Evolutionary conservation across 306 rosid species (phyloP).

Genomic region (Glycine soja): DNA sequence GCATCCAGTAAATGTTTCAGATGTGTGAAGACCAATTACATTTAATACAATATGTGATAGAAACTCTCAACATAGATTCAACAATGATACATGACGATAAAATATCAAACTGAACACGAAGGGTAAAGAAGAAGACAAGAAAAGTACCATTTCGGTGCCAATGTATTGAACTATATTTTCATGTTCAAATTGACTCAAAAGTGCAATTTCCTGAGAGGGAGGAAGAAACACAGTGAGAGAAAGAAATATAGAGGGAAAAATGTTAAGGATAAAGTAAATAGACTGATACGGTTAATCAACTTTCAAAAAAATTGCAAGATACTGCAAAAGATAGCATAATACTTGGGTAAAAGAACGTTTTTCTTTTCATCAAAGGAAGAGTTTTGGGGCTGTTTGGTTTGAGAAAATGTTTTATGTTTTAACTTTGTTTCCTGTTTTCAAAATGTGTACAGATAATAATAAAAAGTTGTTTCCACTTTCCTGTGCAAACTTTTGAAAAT

Average conservation of each 20-base stretch:
- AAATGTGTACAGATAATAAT: not conserved
- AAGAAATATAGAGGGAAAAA: conserved; percentile 21
- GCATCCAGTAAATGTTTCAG: conserved; percentile 16
- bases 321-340: conserved; percentile 1
- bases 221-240: conserved; percentile 29
- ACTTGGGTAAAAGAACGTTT: not conserved
- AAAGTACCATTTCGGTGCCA: conserved; percentile 76
- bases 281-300: not conserved
- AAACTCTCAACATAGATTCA: conserved; percentile 29
- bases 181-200: conserved; percentile 83
- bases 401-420: not conserved
- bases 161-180: conserved; percentile 82
- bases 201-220: conserved; percentile 75
- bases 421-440: not conserved
- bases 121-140: not conserved
- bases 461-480: not conserved
- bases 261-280: conserved; percentile 13
- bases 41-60: conserved; percentile 8
- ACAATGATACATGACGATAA: conserved; percentile 8
- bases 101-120: conserved; percentile 18
- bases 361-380: not conserved
- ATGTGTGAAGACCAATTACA: conserved; percentile 3
- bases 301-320: not conserved
- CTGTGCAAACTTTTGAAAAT: not conserved
- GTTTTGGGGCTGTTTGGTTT: not conserved